phyloP scores from a whole-genome alignment of 2,329 filamentous ascomycete species.

The Stachybotrys echinatus region DNA sequence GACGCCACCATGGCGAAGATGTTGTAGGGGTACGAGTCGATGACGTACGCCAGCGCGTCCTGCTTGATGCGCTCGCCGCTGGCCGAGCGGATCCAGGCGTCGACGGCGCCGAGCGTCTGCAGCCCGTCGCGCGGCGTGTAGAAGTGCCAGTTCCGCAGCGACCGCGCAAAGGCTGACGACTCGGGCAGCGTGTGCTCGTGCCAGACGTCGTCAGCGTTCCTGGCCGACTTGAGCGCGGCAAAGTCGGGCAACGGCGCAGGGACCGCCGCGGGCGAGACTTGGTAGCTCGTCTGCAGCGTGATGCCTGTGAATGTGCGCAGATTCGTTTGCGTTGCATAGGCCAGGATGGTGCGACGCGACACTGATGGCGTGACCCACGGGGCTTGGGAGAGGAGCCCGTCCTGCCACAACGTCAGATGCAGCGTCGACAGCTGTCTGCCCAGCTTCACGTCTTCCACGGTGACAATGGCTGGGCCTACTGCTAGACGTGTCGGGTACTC shows the following conservation, averaged over 20 bases:
- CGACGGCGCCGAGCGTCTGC: constrained; percentile 9
- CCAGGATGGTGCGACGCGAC: constrained; percentile 24
- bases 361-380: constrained; percentile 28
- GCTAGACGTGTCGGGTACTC: constrained; percentile 34
- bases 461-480: constrained; percentile 29
- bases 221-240: constrained; percentile 2
- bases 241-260: constrained; percentile 13
- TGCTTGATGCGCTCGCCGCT: constrained; percentile 60
- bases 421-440: constrained; percentile 35
- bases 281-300: constrained; percentile 20
- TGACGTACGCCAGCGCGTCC: constrained; percentile 57
- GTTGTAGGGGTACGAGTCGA: constrained; percentile 51
- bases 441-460: constrained; percentile 35
- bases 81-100: constrained; percentile 56
- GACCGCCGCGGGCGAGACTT: constrained; percentile 7
- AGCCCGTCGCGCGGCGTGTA: constrained; percentile 17
- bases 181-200: constrained; percentile 6
- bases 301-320: constrained; percentile 19
- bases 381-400: constrained; percentile 20
- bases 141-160: constrained; percentile 21
- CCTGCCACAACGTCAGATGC: constrained; percentile 36
- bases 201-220: constrained; percentile 11
- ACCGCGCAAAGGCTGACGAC: constrained; percentile 16
- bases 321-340: constrained; percentile 33
- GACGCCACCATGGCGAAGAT: background rate